A percentile compares a stretch with the other conserved stretches of the same genome.
These are phyloP conservation scores for Chrysanthemum makinoi DNA, from an alignment of 129 eudicot species.

Conservation along the genomic window DNA sequence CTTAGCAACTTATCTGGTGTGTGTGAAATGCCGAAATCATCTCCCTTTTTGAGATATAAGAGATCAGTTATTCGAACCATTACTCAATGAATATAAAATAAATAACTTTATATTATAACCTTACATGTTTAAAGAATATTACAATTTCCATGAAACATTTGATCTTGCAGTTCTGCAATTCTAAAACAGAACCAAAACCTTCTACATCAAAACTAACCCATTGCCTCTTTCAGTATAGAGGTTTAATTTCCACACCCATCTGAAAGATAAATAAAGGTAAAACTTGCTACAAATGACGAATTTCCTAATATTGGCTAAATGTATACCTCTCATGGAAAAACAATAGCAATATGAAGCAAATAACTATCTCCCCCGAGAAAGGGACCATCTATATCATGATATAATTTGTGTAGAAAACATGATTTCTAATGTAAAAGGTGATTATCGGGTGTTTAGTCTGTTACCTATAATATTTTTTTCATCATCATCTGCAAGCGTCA, in stretches of 20 bases:
- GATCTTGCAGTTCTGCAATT: neutral
- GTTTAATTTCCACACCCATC: neutral
- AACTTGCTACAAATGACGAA: neutral
- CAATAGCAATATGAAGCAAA: neutral
- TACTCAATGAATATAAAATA: neutral
- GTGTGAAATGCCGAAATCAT: neutral
- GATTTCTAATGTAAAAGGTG: conserved; percentile 7
- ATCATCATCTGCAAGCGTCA: conserved; percentile 32
- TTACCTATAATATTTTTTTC: conserved; percentile 7
- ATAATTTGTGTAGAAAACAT: conserved; percentile 18
- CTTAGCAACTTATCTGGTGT: neutral
- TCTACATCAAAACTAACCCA: neutral
- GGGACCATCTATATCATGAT: conserved; percentile 25
- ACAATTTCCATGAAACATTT: conserved; percentile 7
- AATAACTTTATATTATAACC: neutral
- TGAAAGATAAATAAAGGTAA: neutral
- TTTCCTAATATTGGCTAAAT: conserved; percentile 5
- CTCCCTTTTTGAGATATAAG: neutral
- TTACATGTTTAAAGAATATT: neutral
- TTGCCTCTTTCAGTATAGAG: conserved; percentile 5
- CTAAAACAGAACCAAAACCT: conserved; percentile 7
- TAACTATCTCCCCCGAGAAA: conserved; percentile 16
- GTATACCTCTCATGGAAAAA: neutral
- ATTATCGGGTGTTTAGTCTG: conserved; percentile 15
- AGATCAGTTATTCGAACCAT: neutral